These are phyloP conservation scores for Creolimax fragrantissima DNA, from an alignment of 78 protist genomes.

Conservation along the genomic window DNA sequence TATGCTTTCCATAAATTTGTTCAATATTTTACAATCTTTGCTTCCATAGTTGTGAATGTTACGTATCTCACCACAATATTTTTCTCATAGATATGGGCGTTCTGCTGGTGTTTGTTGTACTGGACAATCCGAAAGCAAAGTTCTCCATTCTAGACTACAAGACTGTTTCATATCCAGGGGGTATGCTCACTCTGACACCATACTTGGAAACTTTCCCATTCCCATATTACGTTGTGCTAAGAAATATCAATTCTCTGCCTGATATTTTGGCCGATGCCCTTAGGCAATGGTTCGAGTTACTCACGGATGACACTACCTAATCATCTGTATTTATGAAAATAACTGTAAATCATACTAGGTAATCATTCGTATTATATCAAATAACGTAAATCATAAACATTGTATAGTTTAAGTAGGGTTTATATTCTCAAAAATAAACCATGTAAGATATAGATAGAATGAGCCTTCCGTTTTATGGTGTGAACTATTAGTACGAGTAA, in stretches of 20 bases:
- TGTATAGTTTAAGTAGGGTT: too few relatives aligned
- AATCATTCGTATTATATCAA: too few relatives aligned
- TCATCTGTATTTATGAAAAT: too few relatives aligned
- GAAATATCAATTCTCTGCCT: conserved; percentile 80
- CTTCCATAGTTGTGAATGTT: not conserved
- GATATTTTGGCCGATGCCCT: conserved; percentile 81
- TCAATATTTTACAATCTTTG: not conserved
- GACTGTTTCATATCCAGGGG: conserved; percentile 22
- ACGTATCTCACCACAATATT: not conserved
- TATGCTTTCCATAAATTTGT: not conserved
- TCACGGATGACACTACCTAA: not conserved
- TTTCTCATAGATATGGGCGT: not conserved
- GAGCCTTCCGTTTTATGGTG: too few relatives aligned
- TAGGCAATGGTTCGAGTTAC: conserved; percentile 92
- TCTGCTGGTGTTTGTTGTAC: conserved; percentile 19
- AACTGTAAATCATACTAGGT: too few relatives aligned
- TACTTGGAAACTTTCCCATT: conserved; percentile 87
- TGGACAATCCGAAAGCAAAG: conserved; percentile 15
- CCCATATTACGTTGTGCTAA: conserved; percentile 82
- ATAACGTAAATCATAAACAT: too few relatives aligned
- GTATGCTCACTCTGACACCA: conserved; percentile 7
- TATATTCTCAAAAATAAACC: too few relatives aligned
- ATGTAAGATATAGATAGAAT: too few relatives aligned
- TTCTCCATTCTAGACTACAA: conserved; percentile 33
- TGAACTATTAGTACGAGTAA: too few relatives aligned